Percentiles rank a stretch among this genome's conserved stretches.
Conservation (phyloP, 345 rosid genomes). For the Nephelium lappaceum region DNA sequence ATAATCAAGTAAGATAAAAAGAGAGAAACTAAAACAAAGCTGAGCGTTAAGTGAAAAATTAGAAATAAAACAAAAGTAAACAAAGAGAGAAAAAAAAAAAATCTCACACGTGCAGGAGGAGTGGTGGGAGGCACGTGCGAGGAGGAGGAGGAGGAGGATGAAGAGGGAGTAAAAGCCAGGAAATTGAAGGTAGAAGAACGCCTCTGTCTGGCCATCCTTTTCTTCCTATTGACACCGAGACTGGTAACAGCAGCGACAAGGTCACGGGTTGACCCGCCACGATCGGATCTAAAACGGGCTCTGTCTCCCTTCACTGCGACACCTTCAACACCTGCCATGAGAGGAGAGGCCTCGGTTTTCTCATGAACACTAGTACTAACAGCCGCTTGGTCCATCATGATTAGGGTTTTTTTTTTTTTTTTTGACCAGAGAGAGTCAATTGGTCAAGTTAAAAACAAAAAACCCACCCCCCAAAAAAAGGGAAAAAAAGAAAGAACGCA, state of each 20-base stretch:
- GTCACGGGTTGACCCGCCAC: slow-evolving; percentile 45
- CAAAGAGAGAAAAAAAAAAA: not conserved
- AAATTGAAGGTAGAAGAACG: slow-evolving; percentile 59
- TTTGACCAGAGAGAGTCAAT: slow-evolving; percentile 23
- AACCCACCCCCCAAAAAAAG: slow-evolving; percentile 8
- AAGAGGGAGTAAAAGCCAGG: slow-evolving; percentile 37
- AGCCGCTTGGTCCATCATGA: slow-evolving; percentile 43
- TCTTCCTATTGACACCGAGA: slow-evolving; percentile 72
- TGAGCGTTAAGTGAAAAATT: not conserved
- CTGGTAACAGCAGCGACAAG: slow-evolving; percentile 46
- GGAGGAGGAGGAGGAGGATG: slow-evolving; percentile 22
- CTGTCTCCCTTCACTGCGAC: slow-evolving; percentile 34
- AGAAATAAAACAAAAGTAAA: not conserved
- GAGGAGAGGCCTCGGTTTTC: slow-evolving; percentile 59
- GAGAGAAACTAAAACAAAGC: not conserved
- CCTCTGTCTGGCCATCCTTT: slow-evolving; percentile 89
- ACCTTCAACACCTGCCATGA: slow-evolving; percentile 59
- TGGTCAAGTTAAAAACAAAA: slow-evolving; percentile 32
- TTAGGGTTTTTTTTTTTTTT: slow-evolving; percentile 30
- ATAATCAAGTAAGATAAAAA: not conserved
- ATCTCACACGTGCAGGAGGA: slow-evolving; percentile 77
- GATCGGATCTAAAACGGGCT: slow-evolving; percentile 37
- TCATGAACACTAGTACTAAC: slow-evolving; percentile 31
- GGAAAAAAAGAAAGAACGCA: slow-evolving; percentile 25
- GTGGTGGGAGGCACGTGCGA: slow-evolving; percentile 55